These are phyloP conservation scores for Aegilops sharonensis DNA, from an alignment of 176 grass and related monocot species.

Conservation along the genomic window DNA sequence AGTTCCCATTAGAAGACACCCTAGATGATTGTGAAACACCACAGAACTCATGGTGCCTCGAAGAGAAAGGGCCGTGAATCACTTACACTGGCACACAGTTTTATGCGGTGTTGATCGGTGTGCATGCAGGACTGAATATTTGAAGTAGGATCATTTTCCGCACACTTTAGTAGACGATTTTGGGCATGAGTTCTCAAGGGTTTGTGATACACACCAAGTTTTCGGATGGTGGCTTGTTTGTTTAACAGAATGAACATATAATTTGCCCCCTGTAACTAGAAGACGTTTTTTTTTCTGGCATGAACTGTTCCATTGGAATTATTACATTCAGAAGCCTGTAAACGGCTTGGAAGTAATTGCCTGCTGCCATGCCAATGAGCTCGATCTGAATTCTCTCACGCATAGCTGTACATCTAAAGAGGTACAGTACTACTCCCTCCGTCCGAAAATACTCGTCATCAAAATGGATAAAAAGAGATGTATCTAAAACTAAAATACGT, in stretches of 20 bases:
- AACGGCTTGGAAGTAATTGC: no score
- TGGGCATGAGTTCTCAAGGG: background rate
- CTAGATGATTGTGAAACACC: background rate
- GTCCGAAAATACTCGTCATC: no score
- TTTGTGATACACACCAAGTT: background rate
- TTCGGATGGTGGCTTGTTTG: background rate
- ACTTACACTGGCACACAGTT: background rate
- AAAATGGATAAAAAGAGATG: no score
- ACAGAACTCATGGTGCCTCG: background rate
- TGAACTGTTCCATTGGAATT: no score
- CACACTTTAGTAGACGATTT: background rate
- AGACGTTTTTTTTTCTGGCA: background rate
- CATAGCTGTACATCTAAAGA: background rate
- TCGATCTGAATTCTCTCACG: no score
- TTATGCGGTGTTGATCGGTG: background rate
- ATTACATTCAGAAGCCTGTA: no score
- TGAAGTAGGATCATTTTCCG: background rate
- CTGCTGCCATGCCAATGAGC: no score
- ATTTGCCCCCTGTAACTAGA: conserved; percentile 15
- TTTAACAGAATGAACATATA: background rate
- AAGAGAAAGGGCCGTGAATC: background rate
- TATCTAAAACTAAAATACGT: no score
- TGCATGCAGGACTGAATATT: background rate
- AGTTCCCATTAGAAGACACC: background rate
- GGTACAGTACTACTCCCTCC: no score